Base-by-base conservation (phyloP, 2,329 filamentous ascomycete species). In the Xylaria sp. region DNA sequence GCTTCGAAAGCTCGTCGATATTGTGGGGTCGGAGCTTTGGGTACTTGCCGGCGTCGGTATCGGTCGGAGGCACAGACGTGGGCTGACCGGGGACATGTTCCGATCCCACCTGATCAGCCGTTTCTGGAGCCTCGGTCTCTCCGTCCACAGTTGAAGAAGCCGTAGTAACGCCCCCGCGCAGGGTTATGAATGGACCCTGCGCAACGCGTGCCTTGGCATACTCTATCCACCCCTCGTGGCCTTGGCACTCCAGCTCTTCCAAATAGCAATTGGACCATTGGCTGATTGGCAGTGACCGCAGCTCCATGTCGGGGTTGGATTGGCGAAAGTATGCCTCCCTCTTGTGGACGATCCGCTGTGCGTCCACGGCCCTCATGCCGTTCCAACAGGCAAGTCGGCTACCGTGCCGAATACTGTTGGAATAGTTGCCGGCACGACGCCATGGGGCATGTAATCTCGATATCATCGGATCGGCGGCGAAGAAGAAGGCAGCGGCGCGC, bases 401-500 rank as follows among this genome's bases (percentile, higher is more conserved):
- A 1, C 23, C 10, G 35, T 66, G 55, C 18, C 66, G 63, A 4
- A 68, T 59, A 35, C 58, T 66, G 5, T 57, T 58, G 16, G 60
- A 63, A 37, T 57, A 64, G 0, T 4, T 2, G 0, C 48, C n/a
- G 3, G 63, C 44, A 7, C 69, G 63, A 11, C 75, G 70, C 61
- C 67, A 71, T 1, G 73, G 73, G 5, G 69, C 63, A 23, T 77
- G 73, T 0, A 76, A 64, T n/a, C 68, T 69, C 2, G 71, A 73
- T 2, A 77, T 54, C 19, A 73, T 57, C 1, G 72, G 73, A 51
- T 76, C 74, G 7, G 72, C 71, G 3, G 73, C 73, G 71, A 70
- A 76, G 5, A 72, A 58, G 16, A 76, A 69, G 4, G 69, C 69
- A 2, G 67, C 73, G 8, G 71, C 59, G 30, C 72, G 70, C 10